Base-by-base conservation (phyloP, 495 filamentous ascomycete species). In the Penicillium cataractarum region DNA sequence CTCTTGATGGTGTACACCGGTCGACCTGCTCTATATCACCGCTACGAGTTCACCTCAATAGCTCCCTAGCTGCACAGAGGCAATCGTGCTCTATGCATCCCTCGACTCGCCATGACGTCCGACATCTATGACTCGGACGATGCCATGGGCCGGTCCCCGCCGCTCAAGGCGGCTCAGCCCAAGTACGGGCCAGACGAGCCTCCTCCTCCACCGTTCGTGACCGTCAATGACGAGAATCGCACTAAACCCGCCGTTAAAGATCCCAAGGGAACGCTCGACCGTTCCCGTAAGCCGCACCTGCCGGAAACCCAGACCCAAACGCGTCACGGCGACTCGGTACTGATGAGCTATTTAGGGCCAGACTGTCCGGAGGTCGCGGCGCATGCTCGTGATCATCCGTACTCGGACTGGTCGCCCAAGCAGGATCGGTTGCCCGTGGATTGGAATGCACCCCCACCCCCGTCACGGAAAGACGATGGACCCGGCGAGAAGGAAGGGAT, bases 121-220 rank as follows among this genome's bases (percentile, higher is more conserved):
- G 73, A 76, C 55, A 73, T 70, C 61, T 82, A 81, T 71, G 80
- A 83, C 68, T 71, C 75, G 62, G 77, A 82, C 63, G 79, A 82
- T 62, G 76, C 64, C 61, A 70, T 65, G 60, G 68, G 75, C 57
- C 67, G 66, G 59, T 76, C 75, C 19, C 77, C 77, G 37, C 68
- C 65, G 32, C 64, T 71, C 48, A 53, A 66, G 61, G n/a, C 61
- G 19, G 52, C 57, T 9, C 61, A 66, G 33, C 50, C 61, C 52
- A 67, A 71, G 55, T 71, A 73, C 69, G 58, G 32, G n/a, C 57
- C 55, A 29, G 70, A 69, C 35, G 58, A 69, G 10, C 57, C 63
- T n/a, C 63, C 58, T 24, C 74, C 78, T 2, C 76, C 78, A 7
- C 37, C 37, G 13, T 78, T 78, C 56, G 58, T 58, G 26, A 24